phyloP scores from a whole-genome alignment of 192 early-diverging fungal species.

The Backusella mclennaniae region DNA sequence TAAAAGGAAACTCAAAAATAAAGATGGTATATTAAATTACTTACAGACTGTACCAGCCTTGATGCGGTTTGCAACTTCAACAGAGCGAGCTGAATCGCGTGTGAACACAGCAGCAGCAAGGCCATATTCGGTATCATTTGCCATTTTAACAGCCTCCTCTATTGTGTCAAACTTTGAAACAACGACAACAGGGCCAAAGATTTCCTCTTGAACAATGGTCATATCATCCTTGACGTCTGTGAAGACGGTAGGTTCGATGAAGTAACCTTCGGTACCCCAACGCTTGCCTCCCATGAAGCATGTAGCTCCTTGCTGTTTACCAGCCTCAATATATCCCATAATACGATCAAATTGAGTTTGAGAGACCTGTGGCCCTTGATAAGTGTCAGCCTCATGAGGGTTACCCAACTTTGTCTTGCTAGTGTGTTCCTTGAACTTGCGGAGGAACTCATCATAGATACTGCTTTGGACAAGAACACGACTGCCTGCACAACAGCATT shows the following conservation, averaged over 20 bases:
- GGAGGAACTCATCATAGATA: constrained; percentile 70
- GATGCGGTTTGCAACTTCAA: constrained; percentile 47
- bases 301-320: constrained; percentile 58
- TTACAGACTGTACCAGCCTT: constrained; percentile 59
- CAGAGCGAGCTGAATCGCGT: constrained; percentile 54
- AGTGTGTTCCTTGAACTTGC: constrained; percentile 50
- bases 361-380: constrained; percentile 75
- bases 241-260: constrained; percentile 77
- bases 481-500: constrained; percentile 77
- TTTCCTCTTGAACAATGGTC: constrained; percentile 70
- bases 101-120: constrained; percentile 77
- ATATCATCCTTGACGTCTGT: constrained; percentile 54
- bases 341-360: constrained; percentile 59
- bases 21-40: neutral
- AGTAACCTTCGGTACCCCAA: constrained; percentile 69
- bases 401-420: constrained; percentile 65
- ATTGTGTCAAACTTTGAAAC: constrained; percentile 70
- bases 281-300: constrained; percentile 55
- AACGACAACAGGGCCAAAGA: constrained; percentile 83
- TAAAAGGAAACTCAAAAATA: neutral
- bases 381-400: constrained; percentile 55
- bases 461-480: constrained; percentile 74
- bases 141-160: constrained; percentile 69
- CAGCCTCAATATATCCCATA: constrained; percentile 58
- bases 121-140: constrained; percentile 75